Conservation (phyloP, 176 grass and related monocot genomes). For the Cenchrus fungigraminus region DNA sequence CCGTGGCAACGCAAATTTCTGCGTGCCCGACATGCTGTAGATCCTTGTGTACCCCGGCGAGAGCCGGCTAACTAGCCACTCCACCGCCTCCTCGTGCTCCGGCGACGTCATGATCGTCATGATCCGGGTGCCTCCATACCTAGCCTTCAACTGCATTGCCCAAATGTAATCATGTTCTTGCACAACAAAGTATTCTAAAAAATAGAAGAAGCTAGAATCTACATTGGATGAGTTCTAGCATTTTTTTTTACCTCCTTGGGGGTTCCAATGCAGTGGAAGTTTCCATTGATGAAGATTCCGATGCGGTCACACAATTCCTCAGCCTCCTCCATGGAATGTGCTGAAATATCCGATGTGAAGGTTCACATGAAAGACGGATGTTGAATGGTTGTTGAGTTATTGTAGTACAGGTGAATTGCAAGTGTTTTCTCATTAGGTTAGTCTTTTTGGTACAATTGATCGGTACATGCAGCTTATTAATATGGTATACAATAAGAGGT, state of each 20-base stretch:
- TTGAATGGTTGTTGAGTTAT: too few species aligned
- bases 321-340: conserved; percentile 97
- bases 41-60: conserved; percentile 57
- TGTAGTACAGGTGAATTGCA: too few species aligned
- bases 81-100: conserved; percentile 60
- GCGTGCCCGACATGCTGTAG: conserved; percentile 79
- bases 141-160: conserved; percentile 61
- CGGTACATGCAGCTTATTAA: neutral
- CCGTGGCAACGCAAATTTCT: conserved; percentile 76
- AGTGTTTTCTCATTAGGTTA: neutral
- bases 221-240: neutral
- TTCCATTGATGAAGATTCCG: conserved; percentile 79
- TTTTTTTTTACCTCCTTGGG: conserved; percentile 66
- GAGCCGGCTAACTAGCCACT: conserved; percentile 38
- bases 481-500: neutral
- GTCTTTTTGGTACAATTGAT: neutral
- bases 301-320: conserved; percentile 80
- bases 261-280: conserved; percentile 83
- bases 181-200: too few species aligned
- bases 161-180: neutral
- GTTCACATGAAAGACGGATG: too few species aligned
- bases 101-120: conserved; percentile 70
- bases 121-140: conserved; percentile 67
- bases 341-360: conserved; percentile 43
- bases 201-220: neutral